Conservation (phyloP, 2,329 filamentous ascomycete genomes). For the Coleophoma crateriformis region DNA sequence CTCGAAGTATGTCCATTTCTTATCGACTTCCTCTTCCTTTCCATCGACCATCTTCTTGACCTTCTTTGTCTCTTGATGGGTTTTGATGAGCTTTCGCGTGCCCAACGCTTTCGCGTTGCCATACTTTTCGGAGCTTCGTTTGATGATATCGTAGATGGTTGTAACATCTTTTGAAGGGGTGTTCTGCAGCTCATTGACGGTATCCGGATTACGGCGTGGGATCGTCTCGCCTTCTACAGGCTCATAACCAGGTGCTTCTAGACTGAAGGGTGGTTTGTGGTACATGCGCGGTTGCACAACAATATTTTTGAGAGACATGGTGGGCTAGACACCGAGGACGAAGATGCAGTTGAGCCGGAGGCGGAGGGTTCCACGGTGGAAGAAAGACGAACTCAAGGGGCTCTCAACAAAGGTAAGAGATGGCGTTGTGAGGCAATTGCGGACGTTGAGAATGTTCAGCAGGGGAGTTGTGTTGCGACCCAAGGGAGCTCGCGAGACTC, state of each 20-base stretch:
- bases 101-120: slow-evolving; percentile 63
- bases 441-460: too few species aligned
- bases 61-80: slow-evolving; percentile 80
- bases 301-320: slow-evolving; percentile 25
- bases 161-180: slow-evolving; percentile 52
- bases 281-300: slow-evolving; percentile 21
- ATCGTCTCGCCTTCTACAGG: slow-evolving; percentile 65
- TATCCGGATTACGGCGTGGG: slow-evolving; percentile 53
- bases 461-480: too few species aligned
- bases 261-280: slow-evolving; percentile 50
- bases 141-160: slow-evolving; percentile 73
- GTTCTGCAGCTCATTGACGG: slow-evolving; percentile 50
- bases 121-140: slow-evolving; percentile 57
- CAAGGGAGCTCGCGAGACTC: too few species aligned
- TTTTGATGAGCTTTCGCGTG: slow-evolving; percentile 67
- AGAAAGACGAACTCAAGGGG: too few species aligned
- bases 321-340: slow-evolving; percentile 3
- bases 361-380: not conserved
- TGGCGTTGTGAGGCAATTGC: too few species aligned
- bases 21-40: slow-evolving; percentile 72
- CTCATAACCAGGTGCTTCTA: slow-evolving; percentile 52
- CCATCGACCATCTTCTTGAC: slow-evolving; percentile 84
- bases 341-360: not conserved
- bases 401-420: too few species aligned
- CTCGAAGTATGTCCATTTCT: slow-evolving; percentile 87